phyloP scores from a whole-genome alignment of 1,284 basidiomycete species.

The Heterobasidion parviporum region DNA sequence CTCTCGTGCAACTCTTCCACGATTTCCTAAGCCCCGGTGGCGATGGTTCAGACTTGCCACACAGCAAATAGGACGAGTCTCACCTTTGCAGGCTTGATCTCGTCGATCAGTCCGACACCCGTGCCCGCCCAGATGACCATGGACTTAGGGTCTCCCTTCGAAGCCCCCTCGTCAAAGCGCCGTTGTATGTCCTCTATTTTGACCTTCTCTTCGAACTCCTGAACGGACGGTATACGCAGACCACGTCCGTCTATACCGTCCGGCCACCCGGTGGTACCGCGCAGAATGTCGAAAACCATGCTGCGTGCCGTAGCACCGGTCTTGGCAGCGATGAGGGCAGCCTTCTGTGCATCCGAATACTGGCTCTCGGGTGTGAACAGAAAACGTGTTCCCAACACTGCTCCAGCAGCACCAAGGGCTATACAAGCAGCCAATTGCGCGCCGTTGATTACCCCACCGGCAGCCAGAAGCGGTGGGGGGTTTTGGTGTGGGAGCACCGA shows the following conservation, averaged over 20 bases:
- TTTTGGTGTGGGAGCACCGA: slow-evolving; percentile 24
- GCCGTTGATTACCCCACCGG: slow-evolving; percentile 47
- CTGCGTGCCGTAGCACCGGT: slow-evolving; percentile 47
- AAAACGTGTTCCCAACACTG: slow-evolving; percentile 66
- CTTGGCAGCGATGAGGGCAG: slow-evolving; percentile 43
- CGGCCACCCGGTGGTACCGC: slow-evolving; percentile 60
- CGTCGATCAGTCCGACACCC: slow-evolving; percentile 51
- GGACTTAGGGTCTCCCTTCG: slow-evolving; percentile 36
- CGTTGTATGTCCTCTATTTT: slow-evolving; percentile 34
- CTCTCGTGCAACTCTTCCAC: slow-evolving; percentile 40
- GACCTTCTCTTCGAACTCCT: slow-evolving; percentile 46
- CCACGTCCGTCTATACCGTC: slow-evolving; percentile 57
- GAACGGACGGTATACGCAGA: slow-evolving; percentile 47
- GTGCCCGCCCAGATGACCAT: slow-evolving; percentile 66
- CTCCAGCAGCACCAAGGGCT: slow-evolving; percentile 57
- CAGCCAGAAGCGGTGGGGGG: slow-evolving; percentile 51
- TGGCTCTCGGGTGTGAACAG: slow-evolving; percentile 56
- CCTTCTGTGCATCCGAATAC: slow-evolving; percentile 49
- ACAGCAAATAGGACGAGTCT: slow-evolving; percentile 10
- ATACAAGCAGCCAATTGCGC: slow-evolving; percentile 57
- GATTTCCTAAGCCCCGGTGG: slow-evolving; percentile 28
- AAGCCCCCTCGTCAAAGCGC: slow-evolving; percentile 35
- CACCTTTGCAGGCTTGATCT: slow-evolving; percentile 51
- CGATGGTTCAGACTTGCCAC: background rate
- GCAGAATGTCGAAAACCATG: slow-evolving; percentile 56